A percentile compares a stretch with the other conserved stretches of the same genome.
Conservation (phyloP, 1,139 yeast genomes). For the Geotrichum cucujoidarum region DNA sequence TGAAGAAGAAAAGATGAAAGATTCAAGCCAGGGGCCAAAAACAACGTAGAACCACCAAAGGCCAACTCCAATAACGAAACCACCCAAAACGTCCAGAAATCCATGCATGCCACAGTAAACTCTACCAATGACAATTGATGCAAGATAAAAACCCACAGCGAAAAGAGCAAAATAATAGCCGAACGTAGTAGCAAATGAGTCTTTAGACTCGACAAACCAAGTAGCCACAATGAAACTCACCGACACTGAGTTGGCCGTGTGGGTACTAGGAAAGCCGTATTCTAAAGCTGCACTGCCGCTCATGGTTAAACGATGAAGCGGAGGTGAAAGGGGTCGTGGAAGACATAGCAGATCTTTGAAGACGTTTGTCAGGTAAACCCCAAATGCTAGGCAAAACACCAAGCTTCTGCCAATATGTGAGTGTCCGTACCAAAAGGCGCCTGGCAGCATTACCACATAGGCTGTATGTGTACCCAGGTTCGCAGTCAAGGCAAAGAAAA, state of each 20-base stretch:
- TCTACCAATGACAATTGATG: constrained; percentile 71
- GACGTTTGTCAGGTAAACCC: constrained; percentile 73
- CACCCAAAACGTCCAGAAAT: constrained; percentile 64
- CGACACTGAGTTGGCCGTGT: constrained; percentile 86
- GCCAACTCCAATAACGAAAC: constrained; percentile 56
- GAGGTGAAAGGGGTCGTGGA: constrained; percentile 92
- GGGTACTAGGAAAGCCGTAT: constrained; percentile 93
- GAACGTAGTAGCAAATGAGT: background rate
- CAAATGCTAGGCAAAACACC: constrained; percentile 73
- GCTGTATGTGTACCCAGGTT: constrained; percentile 90
- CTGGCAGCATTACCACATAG: constrained; percentile 81
- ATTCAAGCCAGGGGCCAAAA: constrained; percentile 20
- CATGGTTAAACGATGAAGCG: constrained; percentile 82
- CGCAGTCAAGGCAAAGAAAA: constrained; percentile 84
- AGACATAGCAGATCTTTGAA: constrained; percentile 81
- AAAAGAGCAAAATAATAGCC: constrained; percentile 17
- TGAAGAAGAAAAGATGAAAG: constrained; percentile 14
- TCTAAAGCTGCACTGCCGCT: constrained; percentile 84
- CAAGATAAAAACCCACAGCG: constrained; percentile 46
- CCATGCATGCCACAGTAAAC: constrained; percentile 98
- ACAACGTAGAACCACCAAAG: constrained; percentile 28
- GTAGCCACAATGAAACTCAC: constrained; percentile 52
- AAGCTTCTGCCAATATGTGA: constrained; percentile 54
- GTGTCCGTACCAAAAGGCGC: constrained; percentile 80
- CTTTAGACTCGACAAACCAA: background rate